phyloP scores from a whole-genome alignment of 31 red algal species.

The Odonthalia washingtoniensis region DNA sequence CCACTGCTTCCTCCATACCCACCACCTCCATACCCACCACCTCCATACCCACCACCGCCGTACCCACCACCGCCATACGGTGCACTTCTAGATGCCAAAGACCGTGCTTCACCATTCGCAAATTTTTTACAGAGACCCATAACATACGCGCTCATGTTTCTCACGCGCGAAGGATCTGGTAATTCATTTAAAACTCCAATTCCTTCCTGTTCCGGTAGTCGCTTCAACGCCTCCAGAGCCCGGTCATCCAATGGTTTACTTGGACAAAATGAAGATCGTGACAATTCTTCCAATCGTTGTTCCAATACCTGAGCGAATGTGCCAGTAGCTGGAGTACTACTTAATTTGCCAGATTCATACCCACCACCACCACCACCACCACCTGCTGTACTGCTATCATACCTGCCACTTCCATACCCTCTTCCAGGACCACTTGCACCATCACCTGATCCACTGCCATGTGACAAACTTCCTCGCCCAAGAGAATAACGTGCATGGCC shows the following conservation, averaged over 20 bases:
- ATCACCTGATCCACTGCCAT: neutral
- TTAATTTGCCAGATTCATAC: constrained; percentile 17
- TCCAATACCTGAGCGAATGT: constrained; percentile 25
- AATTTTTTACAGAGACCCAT: constrained; percentile 88
- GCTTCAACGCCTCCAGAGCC: constrained; percentile 73
- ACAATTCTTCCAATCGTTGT: constrained; percentile 73
- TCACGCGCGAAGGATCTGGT: constrained; percentile 71
- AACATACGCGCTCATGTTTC: constrained; percentile 88
- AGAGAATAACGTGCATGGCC: constrained; percentile 57
- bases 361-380: constrained; percentile 6
- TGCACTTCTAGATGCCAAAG: constrained; percentile 44
- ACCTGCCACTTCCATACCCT: neutral
- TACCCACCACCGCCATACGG: constrained; percentile 33
- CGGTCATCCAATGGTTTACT: constrained; percentile 74
- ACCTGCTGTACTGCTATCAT: constrained; percentile 10
- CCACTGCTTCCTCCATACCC: neutral
- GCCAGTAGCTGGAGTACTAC: constrained; percentile 3
- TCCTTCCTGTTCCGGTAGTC: constrained; percentile 68
- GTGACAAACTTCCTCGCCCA: constrained; percentile 36
- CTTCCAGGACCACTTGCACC: neutral
- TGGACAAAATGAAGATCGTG: constrained; percentile 41
- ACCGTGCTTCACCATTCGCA: constrained; percentile 70
- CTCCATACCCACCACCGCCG: constrained; percentile 29
- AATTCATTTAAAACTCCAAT: constrained; percentile 78
- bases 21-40: constrained; percentile 42